A percentile compares a stretch with the other conserved stretches of the same genome.
Conservation (phyloP, 345 rosid genomes). For the Euphorbia peplus region DNA sequence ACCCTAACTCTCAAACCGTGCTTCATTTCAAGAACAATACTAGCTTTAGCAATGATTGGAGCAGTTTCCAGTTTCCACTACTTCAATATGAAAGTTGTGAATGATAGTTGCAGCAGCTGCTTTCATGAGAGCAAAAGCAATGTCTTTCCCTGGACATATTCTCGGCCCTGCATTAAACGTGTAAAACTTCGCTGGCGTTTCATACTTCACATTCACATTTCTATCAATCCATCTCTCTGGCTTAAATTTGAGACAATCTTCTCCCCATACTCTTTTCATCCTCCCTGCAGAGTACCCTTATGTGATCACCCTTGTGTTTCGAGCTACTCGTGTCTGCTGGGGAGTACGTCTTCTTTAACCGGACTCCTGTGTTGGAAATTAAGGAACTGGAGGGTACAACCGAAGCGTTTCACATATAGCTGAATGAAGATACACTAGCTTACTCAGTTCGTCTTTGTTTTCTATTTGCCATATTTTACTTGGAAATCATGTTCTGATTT, state of each 20-base stretch:
- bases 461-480: slow-evolving; percentile 1
- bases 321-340: slow-evolving; percentile 41
- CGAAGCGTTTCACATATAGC: slow-evolving; percentile 41
- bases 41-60: neutral
- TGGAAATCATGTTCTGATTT: slow-evolving; percentile 22
- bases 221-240: slow-evolving; percentile 41
- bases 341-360: slow-evolving; percentile 33
- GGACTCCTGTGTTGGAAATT: slow-evolving; percentile 38
- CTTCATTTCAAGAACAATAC: too few species aligned
- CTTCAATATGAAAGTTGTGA: neutral
- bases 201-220: slow-evolving; percentile 21
- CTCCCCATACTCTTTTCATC: slow-evolving; percentile 41
- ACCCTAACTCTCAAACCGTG: too few species aligned
- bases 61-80: neutral
- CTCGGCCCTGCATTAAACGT: slow-evolving; percentile 14
- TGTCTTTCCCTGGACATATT: slow-evolving; percentile 7
- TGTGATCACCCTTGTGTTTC: slow-evolving; percentile 25
- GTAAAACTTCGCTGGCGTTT: slow-evolving; percentile 10
- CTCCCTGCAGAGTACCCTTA: slow-evolving; percentile 35
- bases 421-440: slow-evolving; percentile 48
- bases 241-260: slow-evolving; percentile 39
- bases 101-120: slow-evolving; percentile 5
- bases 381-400: slow-evolving; percentile 46
- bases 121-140: slow-evolving; percentile 10
- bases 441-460: slow-evolving; percentile 20